Conservation (phyloP, 495 filamentous ascomycete species). For the Lasiosphaeria hispida region DNA sequence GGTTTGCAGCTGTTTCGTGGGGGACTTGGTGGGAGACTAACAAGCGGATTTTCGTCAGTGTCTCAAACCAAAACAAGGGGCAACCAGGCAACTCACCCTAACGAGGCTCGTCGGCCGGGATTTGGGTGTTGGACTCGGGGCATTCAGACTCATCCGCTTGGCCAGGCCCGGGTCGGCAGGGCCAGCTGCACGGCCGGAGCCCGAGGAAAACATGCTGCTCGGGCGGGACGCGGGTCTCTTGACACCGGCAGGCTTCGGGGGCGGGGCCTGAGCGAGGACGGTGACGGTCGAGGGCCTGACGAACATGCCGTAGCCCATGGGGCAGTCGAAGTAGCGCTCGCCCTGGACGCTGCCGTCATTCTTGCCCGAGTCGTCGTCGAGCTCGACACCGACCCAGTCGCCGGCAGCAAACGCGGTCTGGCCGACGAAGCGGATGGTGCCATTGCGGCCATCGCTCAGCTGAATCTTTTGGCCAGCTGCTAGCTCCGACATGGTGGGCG, state of each 20-base stretch:
- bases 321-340: conserved; percentile 85
- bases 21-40: conserved; percentile 75
- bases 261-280: conserved; percentile 57
- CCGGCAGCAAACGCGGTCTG: conserved; percentile 73
- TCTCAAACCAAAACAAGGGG: neutral
- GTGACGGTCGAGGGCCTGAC: conserved; percentile 63
- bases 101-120: conserved; percentile 53
- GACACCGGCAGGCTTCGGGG: conserved; percentile 27
- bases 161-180: conserved; percentile 48
- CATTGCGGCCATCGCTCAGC: conserved; percentile 73
- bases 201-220: conserved; percentile 36
- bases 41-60: neutral
- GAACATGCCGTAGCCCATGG: conserved; percentile 83
- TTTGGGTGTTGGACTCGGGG: conserved; percentile 63
- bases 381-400: conserved; percentile 88
- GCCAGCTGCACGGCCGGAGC: conserved; percentile 28
- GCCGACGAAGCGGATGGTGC: conserved; percentile 76
- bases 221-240: conserved; percentile 35
- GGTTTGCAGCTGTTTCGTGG: conserved; percentile 69
- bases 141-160: conserved; percentile 66
- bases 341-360: conserved; percentile 93
- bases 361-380: conserved; percentile 80
- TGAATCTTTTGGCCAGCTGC: conserved; percentile 53
- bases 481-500: conserved; percentile 40
- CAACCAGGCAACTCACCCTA: conserved; percentile 50